phyloP scores from a whole-genome alignment of 2,329 filamentous ascomycete species.

The Ustulina deusta region DNA sequence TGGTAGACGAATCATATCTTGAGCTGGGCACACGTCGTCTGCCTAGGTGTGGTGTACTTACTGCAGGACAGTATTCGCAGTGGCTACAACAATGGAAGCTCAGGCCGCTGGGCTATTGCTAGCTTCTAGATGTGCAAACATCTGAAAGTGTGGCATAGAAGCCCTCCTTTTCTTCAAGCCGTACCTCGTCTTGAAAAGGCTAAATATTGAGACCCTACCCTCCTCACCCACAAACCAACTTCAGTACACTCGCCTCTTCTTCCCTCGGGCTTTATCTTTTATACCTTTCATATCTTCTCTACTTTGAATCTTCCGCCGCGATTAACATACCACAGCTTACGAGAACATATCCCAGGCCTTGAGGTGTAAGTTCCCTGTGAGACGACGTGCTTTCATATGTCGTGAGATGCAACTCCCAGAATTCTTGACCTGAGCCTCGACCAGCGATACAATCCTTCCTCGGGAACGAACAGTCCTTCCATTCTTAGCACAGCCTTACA shows the following conservation, averaged over 20 bases:
- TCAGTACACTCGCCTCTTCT: background rate
- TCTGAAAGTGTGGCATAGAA: background rate
- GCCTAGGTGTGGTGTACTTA: background rate
- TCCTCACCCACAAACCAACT: background rate
- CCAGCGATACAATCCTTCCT: constrained; percentile 23
- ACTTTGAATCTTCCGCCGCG: background rate
- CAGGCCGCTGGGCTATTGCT: background rate
- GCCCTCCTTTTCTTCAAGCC: background rate
- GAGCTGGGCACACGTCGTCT: background rate
- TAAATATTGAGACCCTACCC: background rate
- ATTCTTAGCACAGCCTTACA: constrained; percentile 8
- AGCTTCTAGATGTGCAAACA: constrained; percentile 15
- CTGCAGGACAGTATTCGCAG: background rate
- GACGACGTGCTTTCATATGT: constrained; percentile 15
- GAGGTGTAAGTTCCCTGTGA: constrained; percentile 7
- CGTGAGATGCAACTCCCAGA: constrained; percentile 30
- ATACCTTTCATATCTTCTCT: background rate
- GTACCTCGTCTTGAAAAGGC: background rate
- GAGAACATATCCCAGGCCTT: background rate
- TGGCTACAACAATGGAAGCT: constrained; percentile 13
- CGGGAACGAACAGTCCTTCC: constrained; percentile 21
- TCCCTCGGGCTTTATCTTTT: background rate
- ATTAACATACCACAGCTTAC: constrained; percentile 1
- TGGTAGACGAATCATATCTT: background rate
- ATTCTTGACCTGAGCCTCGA: background rate